Evolutionary conservation across 192 early-diverging fungal genomes (phyloP).

Genomic region (Phycomyces nitens): DNA sequence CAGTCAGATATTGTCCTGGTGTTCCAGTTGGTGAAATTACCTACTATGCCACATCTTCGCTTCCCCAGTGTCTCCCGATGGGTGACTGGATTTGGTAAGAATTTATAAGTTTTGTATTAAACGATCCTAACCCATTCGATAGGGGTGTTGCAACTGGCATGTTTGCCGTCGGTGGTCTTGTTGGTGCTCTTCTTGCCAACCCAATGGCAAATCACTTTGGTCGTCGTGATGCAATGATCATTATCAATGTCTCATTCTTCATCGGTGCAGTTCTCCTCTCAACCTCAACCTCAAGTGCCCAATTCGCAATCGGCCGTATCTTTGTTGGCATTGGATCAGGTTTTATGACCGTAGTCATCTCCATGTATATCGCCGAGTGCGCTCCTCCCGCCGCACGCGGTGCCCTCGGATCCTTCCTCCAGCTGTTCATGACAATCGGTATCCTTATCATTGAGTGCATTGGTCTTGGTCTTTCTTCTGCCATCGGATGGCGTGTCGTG

Average conservation of each 20-base stretch:
- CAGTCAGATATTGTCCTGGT: slow-evolving; percentile 48
- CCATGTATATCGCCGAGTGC: slow-evolving; percentile 56
- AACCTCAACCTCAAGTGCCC: slow-evolving; percentile 25
- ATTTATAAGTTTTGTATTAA: no score
- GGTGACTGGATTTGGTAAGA: slow-evolving; percentile 43
- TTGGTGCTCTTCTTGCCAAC: slow-evolving; percentile 64
- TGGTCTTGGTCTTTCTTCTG: slow-evolving; percentile 39
- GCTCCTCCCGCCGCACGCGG: slow-evolving; percentile 45
- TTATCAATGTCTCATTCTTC: slow-evolving; percentile 49
- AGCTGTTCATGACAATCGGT: slow-evolving; percentile 55
- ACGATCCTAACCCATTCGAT: no score
- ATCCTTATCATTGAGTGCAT: slow-evolving; percentile 49
- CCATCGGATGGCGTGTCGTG: slow-evolving; percentile 45
- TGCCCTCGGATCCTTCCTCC: slow-evolving; percentile 47
- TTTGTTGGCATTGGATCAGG: slow-evolving; percentile 57
- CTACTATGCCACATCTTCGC: slow-evolving; percentile 28
- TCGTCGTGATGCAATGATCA: slow-evolving; percentile 56
- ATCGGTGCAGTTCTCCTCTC: slow-evolving; percentile 42
- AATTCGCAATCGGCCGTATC: slow-evolving; percentile 47
- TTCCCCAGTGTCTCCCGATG: slow-evolving; percentile 35
- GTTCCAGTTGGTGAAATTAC: slow-evolving; percentile 27
- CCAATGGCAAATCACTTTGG: slow-evolving; percentile 57
- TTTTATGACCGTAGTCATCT: slow-evolving; percentile 49
- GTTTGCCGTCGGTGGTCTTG: slow-evolving; percentile 61
- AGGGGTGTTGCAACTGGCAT: slow-evolving; percentile 59